phyloP scores from a whole-genome alignment of 345 rosid species.

The Laguncularia racemosa region DNA sequence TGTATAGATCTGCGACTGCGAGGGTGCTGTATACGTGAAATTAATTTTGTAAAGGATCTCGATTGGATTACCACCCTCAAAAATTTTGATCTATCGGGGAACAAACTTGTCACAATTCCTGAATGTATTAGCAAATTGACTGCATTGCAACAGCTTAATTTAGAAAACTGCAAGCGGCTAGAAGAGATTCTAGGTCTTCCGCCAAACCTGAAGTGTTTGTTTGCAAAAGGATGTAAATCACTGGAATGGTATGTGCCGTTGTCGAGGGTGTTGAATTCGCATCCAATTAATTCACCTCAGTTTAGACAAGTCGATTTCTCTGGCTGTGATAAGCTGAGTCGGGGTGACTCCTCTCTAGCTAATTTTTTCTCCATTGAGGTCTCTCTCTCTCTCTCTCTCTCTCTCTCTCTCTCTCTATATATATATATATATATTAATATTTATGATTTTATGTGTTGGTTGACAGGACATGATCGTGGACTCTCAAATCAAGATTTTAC shows the following conservation, averaged over 20 bases:
- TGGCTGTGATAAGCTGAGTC: slow-evolving; percentile 1
- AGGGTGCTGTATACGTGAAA: slow-evolving; percentile 3
- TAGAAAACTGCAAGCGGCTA: slow-evolving; percentile 8
- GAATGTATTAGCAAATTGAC: neutral
- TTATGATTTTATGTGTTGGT: too few relatives aligned
- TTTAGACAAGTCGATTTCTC: neutral
- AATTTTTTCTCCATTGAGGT: neutral
- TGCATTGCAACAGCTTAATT: neutral
- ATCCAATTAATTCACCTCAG: neutral
- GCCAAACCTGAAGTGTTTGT: neutral
- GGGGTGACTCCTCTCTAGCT: neutral
- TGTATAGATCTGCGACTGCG: slow-evolving; percentile 2
- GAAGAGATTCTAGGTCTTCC: slow-evolving; percentile 6
- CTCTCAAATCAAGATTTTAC: too few relatives aligned
- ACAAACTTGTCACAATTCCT: slow-evolving; percentile 8
- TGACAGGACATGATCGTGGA: too few relatives aligned
- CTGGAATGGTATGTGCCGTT: neutral
- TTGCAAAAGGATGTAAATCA: neutral
- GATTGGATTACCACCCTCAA: neutral
- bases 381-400: neutral
- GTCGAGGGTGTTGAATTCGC: neutral
- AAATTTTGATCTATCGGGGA: neutral
- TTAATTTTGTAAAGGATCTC: slow-evolving; percentile 3
- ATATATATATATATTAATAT: too few relatives aligned
- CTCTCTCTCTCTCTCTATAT: neutral